These are phyloP conservation scores for Colletotrichum theobromicola DNA, from an alignment of 2,329 filamentous ascomycete species.

Conservation along the genomic window DNA sequence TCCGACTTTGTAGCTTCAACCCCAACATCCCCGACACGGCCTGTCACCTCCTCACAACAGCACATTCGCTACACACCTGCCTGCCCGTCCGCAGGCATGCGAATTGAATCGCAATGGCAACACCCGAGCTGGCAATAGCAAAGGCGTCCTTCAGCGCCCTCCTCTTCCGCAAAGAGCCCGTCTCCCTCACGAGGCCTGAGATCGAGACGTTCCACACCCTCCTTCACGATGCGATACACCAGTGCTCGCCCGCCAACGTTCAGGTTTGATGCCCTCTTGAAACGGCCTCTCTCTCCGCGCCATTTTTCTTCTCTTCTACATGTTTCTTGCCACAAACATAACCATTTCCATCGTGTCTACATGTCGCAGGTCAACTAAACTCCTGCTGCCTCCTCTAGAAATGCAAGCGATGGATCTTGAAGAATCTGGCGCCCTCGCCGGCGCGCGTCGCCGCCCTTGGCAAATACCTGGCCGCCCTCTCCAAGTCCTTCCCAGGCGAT, in stretches of 20 bases:
- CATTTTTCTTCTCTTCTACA: slow-evolving; percentile 20
- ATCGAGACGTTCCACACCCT: slow-evolving; percentile 73
- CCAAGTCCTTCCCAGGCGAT: slow-evolving; percentile 56
- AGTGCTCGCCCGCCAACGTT: slow-evolving; percentile 82
- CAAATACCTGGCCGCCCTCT: slow-evolving; percentile 76
- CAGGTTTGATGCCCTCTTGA: slow-evolving; percentile 71
- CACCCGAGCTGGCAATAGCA: slow-evolving; percentile 75
- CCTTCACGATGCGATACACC: slow-evolving; percentile 67
- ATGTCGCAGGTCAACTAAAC: slow-evolving; percentile 36
- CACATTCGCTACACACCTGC: not conserved
- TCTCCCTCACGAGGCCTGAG: slow-evolving; percentile 69
- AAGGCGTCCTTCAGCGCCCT: slow-evolving; percentile 79
- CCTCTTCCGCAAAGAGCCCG: slow-evolving; percentile 77
- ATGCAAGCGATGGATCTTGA: slow-evolving; percentile 86
- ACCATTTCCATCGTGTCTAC: slow-evolving; percentile 16
- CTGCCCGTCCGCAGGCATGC: not conserved
- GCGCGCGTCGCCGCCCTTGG: slow-evolving; percentile 70
- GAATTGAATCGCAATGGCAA: slow-evolving; percentile 55
- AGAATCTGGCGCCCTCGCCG: slow-evolving; percentile 71
- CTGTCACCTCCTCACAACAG: not conserved
- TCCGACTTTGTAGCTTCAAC: not conserved
- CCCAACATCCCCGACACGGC: not conserved
- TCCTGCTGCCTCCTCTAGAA: slow-evolving; percentile 60
- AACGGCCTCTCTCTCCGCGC: slow-evolving; percentile 25
- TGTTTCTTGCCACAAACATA: not conserved